Conservation (phyloP, 2,329 filamentous ascomycete genomes). For the Penicillium sp. region DNA sequence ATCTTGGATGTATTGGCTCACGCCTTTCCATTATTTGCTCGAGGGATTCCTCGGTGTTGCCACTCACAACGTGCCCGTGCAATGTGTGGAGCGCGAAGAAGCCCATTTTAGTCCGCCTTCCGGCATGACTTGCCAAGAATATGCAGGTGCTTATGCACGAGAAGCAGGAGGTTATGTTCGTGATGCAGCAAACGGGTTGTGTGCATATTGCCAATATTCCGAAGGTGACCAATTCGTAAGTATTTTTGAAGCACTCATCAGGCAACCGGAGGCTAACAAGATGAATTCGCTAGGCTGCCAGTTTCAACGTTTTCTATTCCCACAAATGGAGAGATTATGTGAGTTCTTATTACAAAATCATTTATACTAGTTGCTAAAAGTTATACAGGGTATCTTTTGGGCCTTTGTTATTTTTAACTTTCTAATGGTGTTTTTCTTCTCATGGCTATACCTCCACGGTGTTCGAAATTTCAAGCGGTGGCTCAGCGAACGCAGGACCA, state of each 20-base stretch:
- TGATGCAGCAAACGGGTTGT: slow-evolving; percentile 55
- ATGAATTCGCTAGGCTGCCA: slow-evolving; percentile 27
- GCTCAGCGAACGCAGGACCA: slow-evolving; percentile 32
- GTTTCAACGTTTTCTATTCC: slow-evolving; percentile 60
- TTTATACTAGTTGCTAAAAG: neutral
- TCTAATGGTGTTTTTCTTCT: slow-evolving; percentile 50
- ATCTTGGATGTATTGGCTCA: slow-evolving; percentile 64
- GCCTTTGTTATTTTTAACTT: slow-evolving; percentile 67
- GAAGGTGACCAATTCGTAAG: slow-evolving; percentile 61
- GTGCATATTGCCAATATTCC: slow-evolving; percentile 63
- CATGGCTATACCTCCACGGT: slow-evolving; percentile 54
- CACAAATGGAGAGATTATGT: slow-evolving; percentile 65
- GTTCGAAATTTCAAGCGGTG: slow-evolving; percentile 29
- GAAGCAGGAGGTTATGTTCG: slow-evolving; percentile 61
- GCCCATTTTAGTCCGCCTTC: slow-evolving; percentile 60
- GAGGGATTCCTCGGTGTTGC: slow-evolving; percentile 60
- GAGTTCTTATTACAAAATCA: slow-evolving; percentile 22
- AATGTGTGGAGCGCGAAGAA: slow-evolving; percentile 57
- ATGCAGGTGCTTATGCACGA: slow-evolving; percentile 54
- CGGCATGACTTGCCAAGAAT: slow-evolving; percentile 59
- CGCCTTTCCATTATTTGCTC: slow-evolving; percentile 66
- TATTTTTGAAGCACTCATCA: neutral
- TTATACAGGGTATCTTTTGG: slow-evolving; percentile 56
- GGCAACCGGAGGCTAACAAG: neutral
- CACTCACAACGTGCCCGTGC: slow-evolving; percentile 55